These are phyloP conservation scores for Lachancea fermentati DNA, from an alignment of 805 yeast genomes.

Conservation along the genomic window DNA sequence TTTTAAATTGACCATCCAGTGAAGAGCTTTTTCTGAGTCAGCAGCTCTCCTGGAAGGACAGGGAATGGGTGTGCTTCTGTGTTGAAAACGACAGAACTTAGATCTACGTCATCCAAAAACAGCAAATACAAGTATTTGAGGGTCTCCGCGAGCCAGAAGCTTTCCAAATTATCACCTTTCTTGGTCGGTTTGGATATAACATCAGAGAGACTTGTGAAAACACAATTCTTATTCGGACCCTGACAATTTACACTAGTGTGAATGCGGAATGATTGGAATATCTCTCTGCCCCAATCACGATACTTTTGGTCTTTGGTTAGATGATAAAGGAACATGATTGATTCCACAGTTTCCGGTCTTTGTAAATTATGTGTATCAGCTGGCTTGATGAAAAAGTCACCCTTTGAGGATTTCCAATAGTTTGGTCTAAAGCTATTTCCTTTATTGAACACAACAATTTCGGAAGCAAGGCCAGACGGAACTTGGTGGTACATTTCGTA, in stretches of 20 bases:
- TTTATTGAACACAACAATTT: constrained; percentile 76
- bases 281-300: constrained; percentile 86
- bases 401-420: constrained; percentile 32
- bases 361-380: constrained; percentile 79
- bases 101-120: constrained; percentile 68
- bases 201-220: constrained; percentile 62
- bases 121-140: constrained; percentile 76
- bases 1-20: constrained; percentile 21
- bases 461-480: constrained; percentile 81
- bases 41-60: constrained; percentile 33
- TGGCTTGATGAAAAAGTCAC: constrained; percentile 65
- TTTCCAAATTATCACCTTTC: constrained; percentile 70
- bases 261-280: constrained; percentile 63
- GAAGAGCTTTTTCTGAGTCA: constrained; percentile 5
- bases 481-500: constrained; percentile 74
- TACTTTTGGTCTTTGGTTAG: constrained; percentile 76
- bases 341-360: constrained; percentile 91
- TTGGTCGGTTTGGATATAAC: constrained; percentile 53
- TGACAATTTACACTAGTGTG: constrained; percentile 46
- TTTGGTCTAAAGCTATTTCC: constrained; percentile 10
- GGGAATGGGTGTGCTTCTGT: constrained; percentile 96
- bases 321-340: constrained; percentile 72
- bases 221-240: constrained; percentile 26
- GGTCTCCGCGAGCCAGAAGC: constrained; percentile 93
- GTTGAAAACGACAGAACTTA: constrained; percentile 70